Base-by-base conservation (phyloP, 164 flowering plant genomes). In the Berberis thunbergii region DNA sequence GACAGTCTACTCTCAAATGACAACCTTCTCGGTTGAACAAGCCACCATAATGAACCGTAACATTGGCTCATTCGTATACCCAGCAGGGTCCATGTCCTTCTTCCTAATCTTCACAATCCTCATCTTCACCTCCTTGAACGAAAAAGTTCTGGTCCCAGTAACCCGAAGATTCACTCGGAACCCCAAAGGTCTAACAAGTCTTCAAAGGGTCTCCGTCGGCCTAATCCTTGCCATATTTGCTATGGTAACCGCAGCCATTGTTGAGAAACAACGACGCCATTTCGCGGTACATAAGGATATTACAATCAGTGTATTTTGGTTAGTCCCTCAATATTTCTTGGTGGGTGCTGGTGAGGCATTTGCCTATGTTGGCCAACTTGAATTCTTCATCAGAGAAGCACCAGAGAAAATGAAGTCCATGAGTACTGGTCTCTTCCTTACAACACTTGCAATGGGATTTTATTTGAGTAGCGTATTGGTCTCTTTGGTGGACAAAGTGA, bases 311-410 rank as follows among this genome's bases (percentile, higher is more conserved):
- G 99, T 88, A 1, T 94, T 94, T 67, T 94, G 93, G 93, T 75
- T 91, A 4, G 89, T 94, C 1, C 93, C 89, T 13, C 99, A 94
- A 77, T 86, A 65, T 65, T 91, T 91, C 73, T 77, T 94, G 0
- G 97, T 91, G 26, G 99, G 99, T n/a, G 95, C 96, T 0, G 99
- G 99, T 2, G 97, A 94, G 64, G 97, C 90, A 3, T 91, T 94
- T 66, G 87, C 84, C 1, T 94, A 91, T 49, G 95, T 94, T 0
- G 99, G 99, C 39, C 97, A 94, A 61, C 93, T 94, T 0, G 97
- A 91, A 55, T 91, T 94, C 62, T 91, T 91, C 77, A 87, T 94
- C 42, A 79, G 96, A 60, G 99, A 91, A 60, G 88, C 91, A 8
- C 99, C 97, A 0, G 95, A 86, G 62, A 81, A 87, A 74, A 94